phyloP scores from a whole-genome alignment of 495 filamentous ascomycete species.

The Penicillium nucicola region DNA sequence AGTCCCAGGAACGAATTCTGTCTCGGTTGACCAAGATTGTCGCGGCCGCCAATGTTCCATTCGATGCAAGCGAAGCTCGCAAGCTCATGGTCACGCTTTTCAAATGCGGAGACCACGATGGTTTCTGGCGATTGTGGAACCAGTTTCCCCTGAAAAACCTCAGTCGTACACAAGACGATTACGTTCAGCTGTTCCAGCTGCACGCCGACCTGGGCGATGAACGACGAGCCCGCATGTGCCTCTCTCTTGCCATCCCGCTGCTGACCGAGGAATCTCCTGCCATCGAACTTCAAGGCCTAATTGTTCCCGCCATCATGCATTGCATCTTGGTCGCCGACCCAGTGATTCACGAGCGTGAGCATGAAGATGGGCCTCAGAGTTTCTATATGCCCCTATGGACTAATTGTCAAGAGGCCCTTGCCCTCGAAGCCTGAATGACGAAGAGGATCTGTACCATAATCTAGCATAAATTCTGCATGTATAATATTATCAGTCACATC shows the following conservation, averaged over 20 bases:
- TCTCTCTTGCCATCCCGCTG: conserved; percentile 52
- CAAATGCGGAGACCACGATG: conserved; percentile 43
- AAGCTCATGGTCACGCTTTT: conserved; percentile 44
- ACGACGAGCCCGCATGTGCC: conserved; percentile 41
- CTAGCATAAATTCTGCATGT: conserved; percentile 6
- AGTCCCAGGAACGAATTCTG: conserved; percentile 15
- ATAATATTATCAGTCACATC: too few relatives aligned
- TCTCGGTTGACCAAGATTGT: conserved; percentile 28
- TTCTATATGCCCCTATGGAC: conserved; percentile 28
- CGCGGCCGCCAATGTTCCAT: conserved; percentile 36
- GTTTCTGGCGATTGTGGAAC: conserved; percentile 62
- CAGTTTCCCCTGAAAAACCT: conserved; percentile 46
- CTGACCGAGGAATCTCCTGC: conserved; percentile 57
- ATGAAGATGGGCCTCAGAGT: conserved; percentile 14
- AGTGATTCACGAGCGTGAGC: conserved; percentile 27
- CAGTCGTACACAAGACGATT: conserved; percentile 53
- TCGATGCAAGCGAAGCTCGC: conserved; percentile 44
- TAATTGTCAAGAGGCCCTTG: conserved; percentile 25
- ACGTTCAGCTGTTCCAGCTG: conserved; percentile 51
- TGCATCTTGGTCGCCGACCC: conserved; percentile 56
- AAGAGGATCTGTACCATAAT: conserved; percentile 10
- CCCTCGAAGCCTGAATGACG: not conserved
- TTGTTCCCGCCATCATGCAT: conserved; percentile 40
- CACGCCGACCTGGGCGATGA: conserved; percentile 48
- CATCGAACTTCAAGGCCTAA: conserved; percentile 39